Evolutionary conservation across 2,329 filamentous ascomycete species (phyloP), one percentile per base, ranked within the genome.

Genomic region (Erysiphe pisi): DNA sequence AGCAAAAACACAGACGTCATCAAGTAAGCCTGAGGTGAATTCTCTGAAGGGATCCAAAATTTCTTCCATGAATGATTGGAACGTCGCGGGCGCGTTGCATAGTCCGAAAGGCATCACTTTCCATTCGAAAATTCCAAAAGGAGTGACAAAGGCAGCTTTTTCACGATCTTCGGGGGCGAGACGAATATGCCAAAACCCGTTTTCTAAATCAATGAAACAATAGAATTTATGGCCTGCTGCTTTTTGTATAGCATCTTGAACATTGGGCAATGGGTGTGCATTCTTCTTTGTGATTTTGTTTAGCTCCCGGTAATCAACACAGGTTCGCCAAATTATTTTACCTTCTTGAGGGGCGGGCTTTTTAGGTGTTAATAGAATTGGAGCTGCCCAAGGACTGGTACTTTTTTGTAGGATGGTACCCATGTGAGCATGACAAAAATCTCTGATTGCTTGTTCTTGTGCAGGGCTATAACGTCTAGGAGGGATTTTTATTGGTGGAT

Each of bases 141-240:
- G 58, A 2, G 28, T 31, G 2, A 65, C 18, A 11, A 31, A n/a
- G 25, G 58, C 58, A 12, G 58, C 20, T 20, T 49, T 49, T 49
- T 31, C 58, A 18, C 22, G 12, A 63, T n/a, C 20, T 11, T 63
- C 58, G n/a, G n/a, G n/a, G n/a, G n/a, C n/a, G n/a, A n/a, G n/a
- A n/a, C n/a, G n/a, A n/a, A n/a, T n/a, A n/a, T 75, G 71, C 71
- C 71, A 75, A 25, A 75, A 75, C 3, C 73, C 47, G 43, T 75
- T 56, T 43, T 40, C 4, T 8, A 75, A 31, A 22, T 75, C 73
- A 22, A 75, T 0, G 43, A 75, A 75, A 40, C 16, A 7, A 25
- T 75, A 75, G 18, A 11, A 75, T 61, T 36, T 75, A 28, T 75
- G 49, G 3, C 73, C 73, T 11, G 20, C 47, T 20, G 49, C 73